Conservation (phyloP, 106 monocot genomes). For the Dendrobium catenatum region DNA sequence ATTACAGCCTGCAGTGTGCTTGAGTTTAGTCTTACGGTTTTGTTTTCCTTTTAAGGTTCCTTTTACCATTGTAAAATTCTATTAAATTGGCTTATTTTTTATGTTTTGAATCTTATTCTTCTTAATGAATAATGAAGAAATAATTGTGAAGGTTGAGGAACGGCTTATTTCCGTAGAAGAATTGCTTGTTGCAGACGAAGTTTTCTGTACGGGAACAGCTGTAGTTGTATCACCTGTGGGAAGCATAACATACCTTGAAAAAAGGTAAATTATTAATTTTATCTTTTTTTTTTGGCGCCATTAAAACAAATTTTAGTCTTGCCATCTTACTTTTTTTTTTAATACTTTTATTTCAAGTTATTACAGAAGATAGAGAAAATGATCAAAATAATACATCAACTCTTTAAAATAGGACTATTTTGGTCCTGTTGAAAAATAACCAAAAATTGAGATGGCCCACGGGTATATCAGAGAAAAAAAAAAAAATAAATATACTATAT, state of each 20-base stretch:
- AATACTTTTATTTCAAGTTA: neutral
- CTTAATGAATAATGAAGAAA: constrained; percentile 2
- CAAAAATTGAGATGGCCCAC: too few relatives aligned
- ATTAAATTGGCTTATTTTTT: neutral
- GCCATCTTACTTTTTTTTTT: neutral
- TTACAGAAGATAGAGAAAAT: neutral
- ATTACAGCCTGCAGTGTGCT: neutral
- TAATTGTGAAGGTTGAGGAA: constrained; percentile 60
- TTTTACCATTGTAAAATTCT: neutral
- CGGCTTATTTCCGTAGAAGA: constrained; percentile 69
- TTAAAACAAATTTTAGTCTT: neutral
- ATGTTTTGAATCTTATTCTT: neutral
- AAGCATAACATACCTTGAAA: constrained; percentile 64
- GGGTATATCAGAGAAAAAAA: too few relatives aligned
- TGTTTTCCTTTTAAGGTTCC: neutral
- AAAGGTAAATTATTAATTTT: constrained; percentile 33
- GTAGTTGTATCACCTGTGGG: constrained; percentile 90
- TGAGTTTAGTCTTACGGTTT: neutral
- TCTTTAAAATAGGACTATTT: too few relatives aligned
- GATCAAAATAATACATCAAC: too few relatives aligned
- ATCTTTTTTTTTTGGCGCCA: neutral
- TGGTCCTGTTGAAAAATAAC: too few relatives aligned
- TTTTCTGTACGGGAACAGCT: constrained; percentile 96
- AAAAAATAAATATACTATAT: too few relatives aligned
- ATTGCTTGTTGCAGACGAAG: constrained; percentile 87